Conservation (phyloP, 441 rosid species). For the Jatropha podagrica region DNA sequence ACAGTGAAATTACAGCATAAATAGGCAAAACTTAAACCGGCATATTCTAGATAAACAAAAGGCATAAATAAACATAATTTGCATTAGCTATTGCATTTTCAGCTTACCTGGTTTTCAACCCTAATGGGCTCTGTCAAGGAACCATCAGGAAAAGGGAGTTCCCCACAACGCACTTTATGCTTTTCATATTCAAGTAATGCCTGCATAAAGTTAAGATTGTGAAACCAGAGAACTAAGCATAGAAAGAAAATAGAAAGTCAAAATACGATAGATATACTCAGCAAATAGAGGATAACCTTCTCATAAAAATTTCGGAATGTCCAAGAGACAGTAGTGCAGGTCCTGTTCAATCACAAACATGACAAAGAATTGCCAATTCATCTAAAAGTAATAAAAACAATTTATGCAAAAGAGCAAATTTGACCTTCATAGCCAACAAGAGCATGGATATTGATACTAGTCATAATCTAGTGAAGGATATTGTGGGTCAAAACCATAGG, state of each 20-base stretch:
- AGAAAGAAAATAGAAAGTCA: background rate
- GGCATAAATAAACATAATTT: background rate
- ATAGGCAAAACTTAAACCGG: background rate
- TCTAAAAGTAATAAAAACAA: background rate
- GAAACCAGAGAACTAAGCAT: conserved; percentile 10
- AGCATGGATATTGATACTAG: background rate
- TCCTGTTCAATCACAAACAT: conserved; percentile 36
- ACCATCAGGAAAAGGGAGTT: conserved; percentile 45
- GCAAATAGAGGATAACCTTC: conserved; percentile 45
- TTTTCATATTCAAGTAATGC: conserved; percentile 67
- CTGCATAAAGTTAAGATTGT: conserved; percentile 33
- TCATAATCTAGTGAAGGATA: background rate
- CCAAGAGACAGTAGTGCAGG: conserved; percentile 79
- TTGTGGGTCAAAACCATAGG: background rate
- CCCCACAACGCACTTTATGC: conserved; percentile 48
- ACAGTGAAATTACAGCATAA: background rate
- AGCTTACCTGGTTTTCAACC: conserved; percentile 51
- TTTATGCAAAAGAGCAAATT: background rate
- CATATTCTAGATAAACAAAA: background rate
- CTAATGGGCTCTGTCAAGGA: conserved; percentile 38
- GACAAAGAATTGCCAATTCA: background rate
- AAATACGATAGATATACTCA: background rate
- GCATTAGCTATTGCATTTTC: conserved; percentile 11
- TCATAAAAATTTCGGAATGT: conserved; percentile 72
- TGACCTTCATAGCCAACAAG: conserved; percentile 1